Evolutionary conservation across 2,329 filamentous ascomycete genomes (phyloP).

Genomic region (Aspergillus transmontanensis): DNA sequence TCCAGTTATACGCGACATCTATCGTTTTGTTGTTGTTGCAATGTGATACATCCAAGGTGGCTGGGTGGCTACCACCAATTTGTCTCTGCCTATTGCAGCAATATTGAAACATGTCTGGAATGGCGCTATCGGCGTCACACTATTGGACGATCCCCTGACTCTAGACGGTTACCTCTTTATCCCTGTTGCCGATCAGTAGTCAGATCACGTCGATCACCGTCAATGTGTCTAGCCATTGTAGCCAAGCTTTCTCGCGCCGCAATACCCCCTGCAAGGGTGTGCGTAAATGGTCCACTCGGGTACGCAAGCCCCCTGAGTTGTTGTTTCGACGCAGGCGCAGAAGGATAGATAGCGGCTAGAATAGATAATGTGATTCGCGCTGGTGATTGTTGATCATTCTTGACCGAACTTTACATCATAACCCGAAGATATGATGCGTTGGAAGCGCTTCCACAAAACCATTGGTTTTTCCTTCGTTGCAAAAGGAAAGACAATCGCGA

Average conservation of each 20-base stretch:
- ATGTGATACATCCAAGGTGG: background rate
- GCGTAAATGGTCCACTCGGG: conserved; percentile 3
- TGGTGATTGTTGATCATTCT: background rate
- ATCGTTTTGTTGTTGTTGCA: background rate
- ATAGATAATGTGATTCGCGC: background rate
- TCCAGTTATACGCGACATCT: background rate
- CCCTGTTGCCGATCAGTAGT: background rate
- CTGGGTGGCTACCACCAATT: background rate
- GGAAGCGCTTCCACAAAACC: background rate
- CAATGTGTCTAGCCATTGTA: background rate
- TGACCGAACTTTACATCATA: background rate
- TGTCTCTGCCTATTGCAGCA: background rate
- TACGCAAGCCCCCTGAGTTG: background rate
- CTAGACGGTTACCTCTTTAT: background rate
- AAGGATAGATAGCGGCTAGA: background rate
- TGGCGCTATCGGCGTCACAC: conserved; percentile 4
- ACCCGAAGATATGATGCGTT: background rate
- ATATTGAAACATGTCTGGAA: background rate
- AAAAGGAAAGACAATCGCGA: background rate
- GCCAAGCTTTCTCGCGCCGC: conserved; percentile 6
- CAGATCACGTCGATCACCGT: conserved; percentile 3
- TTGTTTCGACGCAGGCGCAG: background rate
- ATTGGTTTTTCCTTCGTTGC: background rate
- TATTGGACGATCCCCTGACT: background rate
- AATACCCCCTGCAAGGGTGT: conserved; percentile 6